Evolutionary conservation across 163 green algal genomes (phyloP), one percentile per base, ranked within the genome.

Genomic region (Scenedesmus sp.): DNA sequence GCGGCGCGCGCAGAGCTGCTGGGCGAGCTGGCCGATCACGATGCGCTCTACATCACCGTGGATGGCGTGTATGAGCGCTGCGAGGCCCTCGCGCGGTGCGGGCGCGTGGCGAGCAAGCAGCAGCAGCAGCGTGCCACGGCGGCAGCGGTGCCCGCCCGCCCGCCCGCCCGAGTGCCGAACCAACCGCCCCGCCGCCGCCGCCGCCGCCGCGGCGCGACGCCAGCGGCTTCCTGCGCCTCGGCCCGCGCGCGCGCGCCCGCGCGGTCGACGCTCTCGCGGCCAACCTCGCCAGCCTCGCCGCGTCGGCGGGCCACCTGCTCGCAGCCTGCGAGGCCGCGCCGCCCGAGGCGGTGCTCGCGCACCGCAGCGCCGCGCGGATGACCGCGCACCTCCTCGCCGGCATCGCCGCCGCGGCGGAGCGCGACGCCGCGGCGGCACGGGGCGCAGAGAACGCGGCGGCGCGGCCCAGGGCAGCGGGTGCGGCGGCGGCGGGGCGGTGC

Each of bases 31-130:
- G 51, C 29, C 29, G 58, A 80, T 5, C 62, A 80, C 44, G 71
- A 80, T 56, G 58, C 71, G 1, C 29, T 80, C 28, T 62, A 63
- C 45, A 80, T 80, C 31, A 54, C 71, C 15, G 71, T 72, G 33
- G 71, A 80, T 11, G 71, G 29, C 44, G 36, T 51, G 28, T 80
- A 72, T 22, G 58, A 72, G 34, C 71, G 29, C 10, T 70, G 58
- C 22, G 71, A 70, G 33, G 71, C 24, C 18, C 26, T 80, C 28
- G 71, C 71, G 36, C 71, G 60, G 71, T 80, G 70, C 67, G 18
- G n/a, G 39, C 39, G 10, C 17, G 14, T 42, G 58, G 0, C 28
- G 60, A 31, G 31, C 31, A 10, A 66, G 58, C 7, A 66, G 13
- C 36, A 28, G 39, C 39, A 47, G 39, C 39, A 47, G 39, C 39